phyloP scores from a whole-genome alignment of 202 grass and related monocot genomes.

The Panicum virgatum region DNA sequence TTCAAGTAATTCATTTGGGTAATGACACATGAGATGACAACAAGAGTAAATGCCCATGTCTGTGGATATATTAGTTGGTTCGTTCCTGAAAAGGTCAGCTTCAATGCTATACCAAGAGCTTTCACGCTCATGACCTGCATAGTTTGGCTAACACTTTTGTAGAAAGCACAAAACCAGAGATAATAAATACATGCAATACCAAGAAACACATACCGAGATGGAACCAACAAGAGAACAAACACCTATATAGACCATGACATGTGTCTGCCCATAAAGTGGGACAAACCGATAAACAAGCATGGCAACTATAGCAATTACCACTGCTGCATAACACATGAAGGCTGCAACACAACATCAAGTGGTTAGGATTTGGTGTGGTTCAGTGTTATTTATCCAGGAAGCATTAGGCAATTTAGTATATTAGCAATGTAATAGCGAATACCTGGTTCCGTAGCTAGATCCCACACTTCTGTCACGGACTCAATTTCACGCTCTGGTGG shows the following conservation, averaged over 20 bases:
- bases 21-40: constrained; percentile 66
- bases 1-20: constrained; percentile 95
- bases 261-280: constrained; percentile 76
- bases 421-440: constrained; percentile 21
- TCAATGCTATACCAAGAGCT: constrained; percentile 85
- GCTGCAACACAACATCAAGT: constrained; percentile 48
- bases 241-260: constrained; percentile 85
- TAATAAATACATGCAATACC: background rate
- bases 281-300: constrained; percentile 68
- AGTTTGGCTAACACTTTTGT: background rate
- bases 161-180: constrained; percentile 9
- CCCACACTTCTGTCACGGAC: constrained; percentile 77
- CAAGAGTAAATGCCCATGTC: constrained; percentile 66
- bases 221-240: constrained; percentile 93
- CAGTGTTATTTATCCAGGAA: background rate
- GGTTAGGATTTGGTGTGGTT: constrained; percentile 9
- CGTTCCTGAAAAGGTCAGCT: constrained; percentile 75
- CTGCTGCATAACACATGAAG: constrained; percentile 64
- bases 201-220: constrained; percentile 61
- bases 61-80: constrained; percentile 80
- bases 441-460: constrained; percentile 84
- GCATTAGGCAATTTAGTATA: constrained; percentile 19
- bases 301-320: constrained; percentile 54
- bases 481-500: constrained; percentile 75
- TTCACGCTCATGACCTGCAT: constrained; percentile 87